Conservation (phyloP, 2,329 filamentous ascomycete species). For the Cladosporium sp. region DNA sequence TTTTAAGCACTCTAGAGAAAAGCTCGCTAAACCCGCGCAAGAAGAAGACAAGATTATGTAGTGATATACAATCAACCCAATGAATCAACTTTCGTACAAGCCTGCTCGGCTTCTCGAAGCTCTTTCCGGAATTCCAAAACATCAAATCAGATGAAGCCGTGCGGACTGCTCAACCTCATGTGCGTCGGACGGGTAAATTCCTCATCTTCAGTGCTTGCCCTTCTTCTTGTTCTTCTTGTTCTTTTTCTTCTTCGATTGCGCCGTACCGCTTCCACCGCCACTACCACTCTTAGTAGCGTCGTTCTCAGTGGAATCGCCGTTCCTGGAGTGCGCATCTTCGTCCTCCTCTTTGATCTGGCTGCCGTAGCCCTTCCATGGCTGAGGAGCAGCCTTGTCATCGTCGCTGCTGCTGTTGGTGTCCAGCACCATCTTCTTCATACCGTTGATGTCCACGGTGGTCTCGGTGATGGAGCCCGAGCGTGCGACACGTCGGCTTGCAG, state of each 20-base stretch:
- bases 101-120: no score
- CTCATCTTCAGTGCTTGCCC: constrained; percentile 14
- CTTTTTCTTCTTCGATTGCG: constrained; percentile 9
- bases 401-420: constrained; percentile 59
- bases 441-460: constrained; percentile 69
- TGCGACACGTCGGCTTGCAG: constrained; percentile 41
- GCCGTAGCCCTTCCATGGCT: constrained; percentile 3
- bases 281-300: constrained; percentile 7
- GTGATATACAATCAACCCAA: constrained; percentile 1
- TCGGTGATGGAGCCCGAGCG: constrained; percentile 76
- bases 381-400: constrained; percentile 17
- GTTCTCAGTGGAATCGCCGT: neutral
- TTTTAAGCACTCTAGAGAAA: no score
- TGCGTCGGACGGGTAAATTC: no score
- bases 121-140: no score
- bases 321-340: constrained; percentile 8
- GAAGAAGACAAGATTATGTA: neutral
- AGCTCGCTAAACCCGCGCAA: constrained; percentile 2
- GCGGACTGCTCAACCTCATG: no score
- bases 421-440: constrained; percentile 71
- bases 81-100: neutral
- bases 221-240: constrained; percentile 24
- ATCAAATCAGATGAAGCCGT: no score
- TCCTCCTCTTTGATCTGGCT: constrained; percentile 9
- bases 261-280: neutral